Conservation (phyloP, 1,139 yeast species). For the Yamadazyma sp. region DNA sequence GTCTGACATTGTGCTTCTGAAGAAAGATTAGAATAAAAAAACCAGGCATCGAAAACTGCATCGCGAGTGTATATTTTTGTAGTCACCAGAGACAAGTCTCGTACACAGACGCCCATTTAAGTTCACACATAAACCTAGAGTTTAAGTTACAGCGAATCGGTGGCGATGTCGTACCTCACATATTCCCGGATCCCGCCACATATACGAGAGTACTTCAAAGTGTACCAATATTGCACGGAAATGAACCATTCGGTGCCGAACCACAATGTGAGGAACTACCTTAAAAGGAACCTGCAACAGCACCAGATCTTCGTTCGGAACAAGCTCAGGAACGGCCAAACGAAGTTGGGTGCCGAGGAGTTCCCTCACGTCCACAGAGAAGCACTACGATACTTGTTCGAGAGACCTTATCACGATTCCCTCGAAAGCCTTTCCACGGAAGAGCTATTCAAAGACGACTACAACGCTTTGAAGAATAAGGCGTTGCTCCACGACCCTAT, state of each 20-base stretch:
- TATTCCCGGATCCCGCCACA: conserved; percentile 10
- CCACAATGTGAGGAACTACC: background rate
- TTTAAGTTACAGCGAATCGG: too few relatives aligned
- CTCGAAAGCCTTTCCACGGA: conserved; percentile 9
- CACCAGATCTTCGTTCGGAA: conserved; percentile 5
- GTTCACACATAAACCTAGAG: too few relatives aligned
- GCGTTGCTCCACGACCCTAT: background rate
- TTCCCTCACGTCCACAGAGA: conserved; percentile 7
- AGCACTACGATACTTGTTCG: conserved; percentile 10
- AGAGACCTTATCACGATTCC: conserved; percentile 5
- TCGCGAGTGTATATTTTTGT: conserved; percentile 6
- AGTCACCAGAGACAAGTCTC: background rate
- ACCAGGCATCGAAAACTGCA: too few relatives aligned
- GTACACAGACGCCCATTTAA: too few relatives aligned
- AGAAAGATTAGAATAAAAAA: background rate
- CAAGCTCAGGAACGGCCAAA: conserved; percentile 2
- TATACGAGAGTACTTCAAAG: conserved; percentile 8
- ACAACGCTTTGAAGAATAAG: conserved; percentile 2
- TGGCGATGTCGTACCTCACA: conserved; percentile 13
- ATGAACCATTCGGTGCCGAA: background rate
- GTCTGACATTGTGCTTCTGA: conserved; percentile 43
- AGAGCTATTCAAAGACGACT: conserved; percentile 10
- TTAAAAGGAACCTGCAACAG: background rate
- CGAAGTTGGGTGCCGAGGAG: conserved; percentile 4
- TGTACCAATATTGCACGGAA: conserved; percentile 7